These are phyloP conservation scores for Exophiala calicioides DNA, from an alignment of 2,329 filamentous ascomycete genomes.

Conservation along the genomic window DNA sequence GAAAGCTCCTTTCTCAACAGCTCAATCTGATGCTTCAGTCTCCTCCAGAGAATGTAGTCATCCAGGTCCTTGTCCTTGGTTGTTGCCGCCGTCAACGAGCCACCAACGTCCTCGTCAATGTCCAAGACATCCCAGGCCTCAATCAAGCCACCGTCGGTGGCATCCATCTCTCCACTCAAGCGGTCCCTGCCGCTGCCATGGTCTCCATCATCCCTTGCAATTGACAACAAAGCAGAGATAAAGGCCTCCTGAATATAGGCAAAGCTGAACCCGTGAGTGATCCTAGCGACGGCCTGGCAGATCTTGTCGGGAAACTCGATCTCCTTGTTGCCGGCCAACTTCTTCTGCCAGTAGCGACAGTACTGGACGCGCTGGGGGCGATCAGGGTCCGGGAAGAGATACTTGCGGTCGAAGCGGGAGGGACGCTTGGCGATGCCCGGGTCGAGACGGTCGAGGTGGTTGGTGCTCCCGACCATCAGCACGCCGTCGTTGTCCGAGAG, in stretches of 20 bases:
- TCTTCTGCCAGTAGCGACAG: slow-evolving; percentile 46
- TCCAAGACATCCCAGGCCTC: slow-evolving; percentile 23
- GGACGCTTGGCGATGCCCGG: slow-evolving; percentile 49
- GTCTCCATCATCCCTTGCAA: slow-evolving; percentile 29
- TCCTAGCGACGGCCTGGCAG: slow-evolving; percentile 42
- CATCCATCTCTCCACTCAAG: not conserved
- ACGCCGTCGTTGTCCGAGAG: slow-evolving; percentile 45
- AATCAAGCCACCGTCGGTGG: slow-evolving; percentile 3
- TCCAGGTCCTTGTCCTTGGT: slow-evolving; percentile 38
- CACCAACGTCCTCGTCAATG: slow-evolving; percentile 8
- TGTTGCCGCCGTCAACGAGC: no score
- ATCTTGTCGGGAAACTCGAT: slow-evolving; percentile 46
- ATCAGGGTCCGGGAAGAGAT: slow-evolving; percentile 46
- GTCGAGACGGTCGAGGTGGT: slow-evolving; percentile 40
- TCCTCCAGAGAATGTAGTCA: slow-evolving; percentile 43
- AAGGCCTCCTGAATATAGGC: slow-evolving; percentile 51
- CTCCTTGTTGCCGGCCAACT: slow-evolving; percentile 26
- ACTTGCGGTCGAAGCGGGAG: slow-evolving; percentile 50
- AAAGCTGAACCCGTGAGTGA: slow-evolving; percentile 48
- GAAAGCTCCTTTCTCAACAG: slow-evolving; percentile 45
- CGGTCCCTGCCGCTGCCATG: not conserved
- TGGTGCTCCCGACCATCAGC: slow-evolving; percentile 45
- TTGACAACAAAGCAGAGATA: slow-evolving; percentile 41
- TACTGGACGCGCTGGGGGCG: slow-evolving; percentile 43
- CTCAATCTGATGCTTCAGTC: slow-evolving; percentile 46